Evolutionary conservation across 306 rosid species (phyloP).

Genomic region (Trifolium dubium): DNA sequence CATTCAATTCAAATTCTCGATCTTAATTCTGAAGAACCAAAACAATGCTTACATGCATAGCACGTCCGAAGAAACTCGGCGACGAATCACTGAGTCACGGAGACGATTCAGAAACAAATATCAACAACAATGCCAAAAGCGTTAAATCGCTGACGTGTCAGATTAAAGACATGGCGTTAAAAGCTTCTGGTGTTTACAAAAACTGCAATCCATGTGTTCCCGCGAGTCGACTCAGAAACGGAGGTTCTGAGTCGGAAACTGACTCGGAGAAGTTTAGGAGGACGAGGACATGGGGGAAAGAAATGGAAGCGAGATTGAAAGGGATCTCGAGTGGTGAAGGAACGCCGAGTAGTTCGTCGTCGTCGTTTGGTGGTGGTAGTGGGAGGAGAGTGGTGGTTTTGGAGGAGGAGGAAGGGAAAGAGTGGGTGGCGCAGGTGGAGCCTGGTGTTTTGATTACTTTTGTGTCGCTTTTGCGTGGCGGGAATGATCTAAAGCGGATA

Average conservation of each 20-base stretch:
- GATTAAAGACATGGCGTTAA: slow-evolving; percentile 94
- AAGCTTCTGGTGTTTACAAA: slow-evolving; percentile 89
- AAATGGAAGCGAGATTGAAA: slow-evolving; percentile 88
- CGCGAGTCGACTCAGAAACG: slow-evolving; percentile 49
- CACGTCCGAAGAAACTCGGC: slow-evolving; percentile 88
- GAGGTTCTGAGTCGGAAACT: slow-evolving; percentile 44
- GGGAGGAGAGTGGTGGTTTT: slow-evolving; percentile 56
- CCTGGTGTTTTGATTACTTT: slow-evolving; percentile 85
- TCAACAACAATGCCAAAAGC: slow-evolving; percentile 33
- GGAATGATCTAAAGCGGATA: slow-evolving; percentile 81
- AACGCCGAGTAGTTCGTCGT: slow-evolving; percentile 59
- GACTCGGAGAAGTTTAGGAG: slow-evolving; percentile 66
- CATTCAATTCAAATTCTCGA: not conserved
- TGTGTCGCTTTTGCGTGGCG: slow-evolving; percentile 81
- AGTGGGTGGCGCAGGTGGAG: slow-evolving; percentile 94
- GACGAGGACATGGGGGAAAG: slow-evolving; percentile 88
- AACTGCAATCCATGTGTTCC: slow-evolving; percentile 70
- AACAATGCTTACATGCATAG: slow-evolving; percentile 90
- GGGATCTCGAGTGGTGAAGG: slow-evolving; percentile 93
- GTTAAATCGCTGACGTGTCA: slow-evolving; percentile 81
- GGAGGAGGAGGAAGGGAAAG: slow-evolving; percentile 74
- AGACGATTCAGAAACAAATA: slow-evolving; percentile 54
- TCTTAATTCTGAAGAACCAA: not conserved
- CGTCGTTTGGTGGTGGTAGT: slow-evolving; percentile 45
- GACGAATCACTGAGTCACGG: slow-evolving; percentile 64